Evolutionary conservation across 2,329 filamentous ascomycete species (phyloP).

Genomic region (Aspergillus sp.): DNA sequence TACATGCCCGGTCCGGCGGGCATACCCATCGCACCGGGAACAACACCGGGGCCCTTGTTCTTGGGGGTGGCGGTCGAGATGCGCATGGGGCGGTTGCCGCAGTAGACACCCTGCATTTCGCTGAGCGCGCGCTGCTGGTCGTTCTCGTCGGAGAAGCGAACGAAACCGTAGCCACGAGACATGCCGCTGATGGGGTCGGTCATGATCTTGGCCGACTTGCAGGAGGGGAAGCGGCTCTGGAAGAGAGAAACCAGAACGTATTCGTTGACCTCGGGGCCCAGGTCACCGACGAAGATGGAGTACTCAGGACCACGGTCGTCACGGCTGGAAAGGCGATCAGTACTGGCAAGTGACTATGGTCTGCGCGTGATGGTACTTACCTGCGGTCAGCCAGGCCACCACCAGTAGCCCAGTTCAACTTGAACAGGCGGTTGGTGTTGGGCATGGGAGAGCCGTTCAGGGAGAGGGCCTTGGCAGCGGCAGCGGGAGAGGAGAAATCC

Average conservation of each 20-base stretch:
- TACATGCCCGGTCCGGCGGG: slow-evolving; percentile 63
- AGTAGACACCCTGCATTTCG: slow-evolving; percentile 99
- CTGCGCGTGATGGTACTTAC: slow-evolving; percentile 46
- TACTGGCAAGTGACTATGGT: background rate
- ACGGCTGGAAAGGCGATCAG: slow-evolving; percentile 47
- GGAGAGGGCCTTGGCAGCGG: slow-evolving; percentile 85
- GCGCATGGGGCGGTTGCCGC: slow-evolving; percentile 96
- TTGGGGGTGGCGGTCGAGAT: slow-evolving; percentile 98
- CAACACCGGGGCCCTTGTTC: slow-evolving; percentile 67
- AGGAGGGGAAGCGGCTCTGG: slow-evolving; percentile 91
- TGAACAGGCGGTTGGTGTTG: slow-evolving; percentile 93
- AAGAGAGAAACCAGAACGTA: slow-evolving; percentile 96
- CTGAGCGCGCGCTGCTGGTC: slow-evolving; percentile 94
- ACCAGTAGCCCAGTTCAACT: slow-evolving; percentile 98
- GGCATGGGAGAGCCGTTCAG: slow-evolving; percentile 87
- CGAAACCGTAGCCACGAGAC: slow-evolving; percentile 96
- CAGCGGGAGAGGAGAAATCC: slow-evolving; percentile 79
- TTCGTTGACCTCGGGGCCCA: slow-evolving; percentile 97
- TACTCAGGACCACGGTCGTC: slow-evolving; percentile 96
- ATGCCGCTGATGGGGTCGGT: slow-evolving; percentile 97
- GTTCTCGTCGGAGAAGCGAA: slow-evolving; percentile 91
- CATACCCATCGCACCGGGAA: slow-evolving; percentile 52
- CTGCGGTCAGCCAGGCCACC: slow-evolving; percentile 92
- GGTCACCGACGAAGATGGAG: slow-evolving; percentile 96
- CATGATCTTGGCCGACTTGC: slow-evolving; percentile 99